Evolutionary conservation across 495 filamentous ascomycete species (phyloP).

Genomic region (Parachaetomium inaequale): DNA sequence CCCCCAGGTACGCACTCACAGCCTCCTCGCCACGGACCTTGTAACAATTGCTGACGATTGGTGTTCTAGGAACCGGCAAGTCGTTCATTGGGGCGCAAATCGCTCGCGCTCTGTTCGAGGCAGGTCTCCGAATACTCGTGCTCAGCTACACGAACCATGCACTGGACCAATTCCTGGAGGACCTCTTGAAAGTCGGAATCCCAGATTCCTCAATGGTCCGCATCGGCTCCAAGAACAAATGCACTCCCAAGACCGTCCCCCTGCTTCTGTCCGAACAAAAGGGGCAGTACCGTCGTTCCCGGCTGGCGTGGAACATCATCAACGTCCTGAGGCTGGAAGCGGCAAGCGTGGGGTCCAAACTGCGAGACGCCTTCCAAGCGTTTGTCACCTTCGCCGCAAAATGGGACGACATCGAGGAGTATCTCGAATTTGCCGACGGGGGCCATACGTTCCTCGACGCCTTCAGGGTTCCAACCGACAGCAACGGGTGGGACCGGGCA

Average conservation of each 20-base stretch:
- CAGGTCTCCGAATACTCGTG: constrained; percentile 56
- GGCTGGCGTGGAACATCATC: constrained; percentile 40
- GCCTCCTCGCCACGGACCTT: too few relatives aligned
- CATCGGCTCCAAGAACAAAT: constrained; percentile 58
- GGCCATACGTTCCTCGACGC: constrained; percentile 56
- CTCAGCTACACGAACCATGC: constrained; percentile 69
- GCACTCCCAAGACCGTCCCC: constrained; percentile 44
- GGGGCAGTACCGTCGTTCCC: constrained; percentile 25
- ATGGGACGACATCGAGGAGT: constrained; percentile 51
- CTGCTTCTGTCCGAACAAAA: constrained; percentile 50
- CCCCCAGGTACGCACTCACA: constrained; percentile 68
- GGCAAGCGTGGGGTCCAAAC: constrained; percentile 10
- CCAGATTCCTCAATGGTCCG: constrained; percentile 54
- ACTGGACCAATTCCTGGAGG: constrained; percentile 69
- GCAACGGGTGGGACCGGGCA: constrained; percentile 40
- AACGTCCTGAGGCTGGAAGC: constrained; percentile 35
- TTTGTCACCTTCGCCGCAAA: constrained; percentile 2
- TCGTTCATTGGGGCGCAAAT: constrained; percentile 71
- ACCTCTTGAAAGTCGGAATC: constrained; percentile 63
- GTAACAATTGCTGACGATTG: background rate
- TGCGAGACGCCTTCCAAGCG: constrained; percentile 17
- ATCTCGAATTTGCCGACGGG: constrained; percentile 58
- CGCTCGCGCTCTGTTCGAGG: constrained; percentile 55
- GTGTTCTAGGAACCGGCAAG: constrained; percentile 66
- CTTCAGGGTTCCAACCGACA: constrained; percentile 44